These are phyloP conservation scores for Gossypium herbaceum DNA, from an alignment of 345 rosid genomes.

Conservation along the genomic window DNA sequence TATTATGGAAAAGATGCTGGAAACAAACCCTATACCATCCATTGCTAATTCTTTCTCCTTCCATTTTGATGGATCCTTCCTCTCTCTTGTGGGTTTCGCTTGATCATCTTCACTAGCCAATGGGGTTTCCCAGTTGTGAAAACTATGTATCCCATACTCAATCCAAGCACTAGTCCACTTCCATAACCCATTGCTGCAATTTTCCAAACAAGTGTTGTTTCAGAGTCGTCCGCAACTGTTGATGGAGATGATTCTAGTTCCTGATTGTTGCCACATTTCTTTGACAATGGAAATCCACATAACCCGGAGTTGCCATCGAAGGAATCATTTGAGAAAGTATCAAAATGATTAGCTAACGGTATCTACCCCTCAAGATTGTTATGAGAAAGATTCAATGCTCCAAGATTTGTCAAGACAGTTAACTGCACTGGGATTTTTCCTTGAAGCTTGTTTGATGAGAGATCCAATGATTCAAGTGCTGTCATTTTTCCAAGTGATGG, in stretches of 20 bases:
- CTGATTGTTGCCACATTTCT: neutral
- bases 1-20: too few species aligned
- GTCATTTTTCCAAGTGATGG: slow-evolving; percentile 12
- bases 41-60: neutral
- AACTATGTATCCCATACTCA: neutral
- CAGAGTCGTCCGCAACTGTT: neutral
- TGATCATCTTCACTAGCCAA: neutral
- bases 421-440: neutral
- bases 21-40: too few species aligned
- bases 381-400: neutral
- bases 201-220: neutral
- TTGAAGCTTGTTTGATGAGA: slow-evolving; percentile 16
- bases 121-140: neutral
- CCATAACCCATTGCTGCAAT: neutral
- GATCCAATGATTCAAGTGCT: slow-evolving; percentile 15
- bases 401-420: neutral
- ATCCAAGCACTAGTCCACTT: neutral
- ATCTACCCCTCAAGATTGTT: slow-evolving; percentile 13
- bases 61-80: neutral
- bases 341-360: slow-evolving; percentile 1
- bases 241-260: neutral
- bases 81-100: neutral
- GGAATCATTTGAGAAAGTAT: neutral
- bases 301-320: neutral
- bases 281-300: neutral